A percentile compares a stretch with the other conserved stretches of the same genome.
Conservation (phyloP, 495 filamentous ascomycete genomes). For the Penicillium bialowiezense region DNA sequence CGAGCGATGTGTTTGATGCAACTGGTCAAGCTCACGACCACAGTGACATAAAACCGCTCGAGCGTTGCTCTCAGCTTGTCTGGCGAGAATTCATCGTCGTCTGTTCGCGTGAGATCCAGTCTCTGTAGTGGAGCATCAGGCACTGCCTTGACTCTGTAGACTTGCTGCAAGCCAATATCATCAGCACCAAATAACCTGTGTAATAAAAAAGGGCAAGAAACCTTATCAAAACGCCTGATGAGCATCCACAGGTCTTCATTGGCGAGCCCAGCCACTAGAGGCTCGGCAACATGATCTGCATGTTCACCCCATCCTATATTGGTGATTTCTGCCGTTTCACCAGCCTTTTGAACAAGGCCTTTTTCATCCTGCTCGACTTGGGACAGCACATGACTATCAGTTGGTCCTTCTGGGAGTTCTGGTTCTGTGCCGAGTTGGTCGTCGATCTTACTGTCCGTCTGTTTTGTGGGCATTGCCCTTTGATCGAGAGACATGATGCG, state of each 20-base stretch:
- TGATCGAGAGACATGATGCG: conserved; percentile 3
- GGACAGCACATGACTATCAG: conserved; percentile 50
- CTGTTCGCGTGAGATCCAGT: conserved; percentile 78
- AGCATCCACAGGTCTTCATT: conserved; percentile 83
- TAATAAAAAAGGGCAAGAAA: neutral
- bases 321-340: conserved; percentile 47
- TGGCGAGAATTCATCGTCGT: conserved; percentile 82
- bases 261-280: conserved; percentile 65
- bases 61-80: conserved; percentile 78
- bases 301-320: conserved; percentile 75
- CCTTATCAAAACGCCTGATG: conserved; percentile 37
- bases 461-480: neutral
- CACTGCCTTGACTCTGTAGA: conserved; percentile 79
- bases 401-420: conserved; percentile 24
- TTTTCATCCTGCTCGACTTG: conserved; percentile 45
- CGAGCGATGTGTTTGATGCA: conserved; percentile 71
- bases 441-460: neutral
- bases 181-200: too few species aligned
- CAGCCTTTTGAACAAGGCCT: conserved; percentile 44
- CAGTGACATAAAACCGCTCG: conserved; percentile 80
- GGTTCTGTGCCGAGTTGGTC: neutral
- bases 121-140: conserved; percentile 51
- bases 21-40: conserved; percentile 62
- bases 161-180: conserved; percentile 56
- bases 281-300: conserved; percentile 53